phyloP scores from a whole-genome alignment of 2,329 filamentous ascomycete genomes.

The Knufia petricola region DNA sequence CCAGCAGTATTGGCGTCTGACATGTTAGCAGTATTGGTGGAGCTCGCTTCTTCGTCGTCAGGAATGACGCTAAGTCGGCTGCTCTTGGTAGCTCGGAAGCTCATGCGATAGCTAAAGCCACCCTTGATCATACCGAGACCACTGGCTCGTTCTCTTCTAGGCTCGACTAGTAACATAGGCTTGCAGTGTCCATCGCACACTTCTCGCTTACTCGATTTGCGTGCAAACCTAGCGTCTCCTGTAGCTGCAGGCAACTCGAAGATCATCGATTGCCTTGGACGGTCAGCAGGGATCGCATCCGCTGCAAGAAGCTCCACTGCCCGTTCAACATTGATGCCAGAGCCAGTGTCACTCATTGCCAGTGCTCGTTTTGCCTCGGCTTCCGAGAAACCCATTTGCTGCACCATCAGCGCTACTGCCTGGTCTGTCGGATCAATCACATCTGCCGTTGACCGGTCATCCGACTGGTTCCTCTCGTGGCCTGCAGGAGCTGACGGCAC shows the following conservation, averaged over 20 bases:
- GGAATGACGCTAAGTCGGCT: constrained; percentile 1
- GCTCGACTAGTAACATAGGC: constrained; percentile 5
- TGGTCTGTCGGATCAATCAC: constrained; percentile 44
- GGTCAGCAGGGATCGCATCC: constrained; percentile 29
- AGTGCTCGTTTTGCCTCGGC: constrained; percentile 49
- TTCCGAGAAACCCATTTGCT: constrained; percentile 49
- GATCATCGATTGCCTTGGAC: constrained; percentile 22
- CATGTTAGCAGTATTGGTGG: neutral
- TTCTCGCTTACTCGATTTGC: constrained; percentile 10
- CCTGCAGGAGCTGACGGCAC: neutral
- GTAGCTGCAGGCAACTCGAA: constrained; percentile 20
- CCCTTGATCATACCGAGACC: constrained; percentile 5
- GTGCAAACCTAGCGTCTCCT: constrained; percentile 7
- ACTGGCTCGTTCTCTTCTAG: constrained; percentile 4
- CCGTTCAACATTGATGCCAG: constrained; percentile 47
- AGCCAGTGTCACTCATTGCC: constrained; percentile 49
- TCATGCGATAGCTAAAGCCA: constrained; percentile 6
- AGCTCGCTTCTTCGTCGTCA: constrained; percentile 1
- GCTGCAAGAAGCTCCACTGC: constrained; percentile 44
- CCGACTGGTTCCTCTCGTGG: neutral
- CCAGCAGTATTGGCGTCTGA: neutral
- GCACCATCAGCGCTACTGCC: constrained; percentile 47
- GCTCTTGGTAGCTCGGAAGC: constrained; percentile 3
- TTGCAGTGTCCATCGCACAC: constrained; percentile 20
- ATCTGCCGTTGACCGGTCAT: neutral